phyloP scores from a whole-genome alignment of 805 yeast genomes.

The Wickerhamiella dianesei region DNA sequence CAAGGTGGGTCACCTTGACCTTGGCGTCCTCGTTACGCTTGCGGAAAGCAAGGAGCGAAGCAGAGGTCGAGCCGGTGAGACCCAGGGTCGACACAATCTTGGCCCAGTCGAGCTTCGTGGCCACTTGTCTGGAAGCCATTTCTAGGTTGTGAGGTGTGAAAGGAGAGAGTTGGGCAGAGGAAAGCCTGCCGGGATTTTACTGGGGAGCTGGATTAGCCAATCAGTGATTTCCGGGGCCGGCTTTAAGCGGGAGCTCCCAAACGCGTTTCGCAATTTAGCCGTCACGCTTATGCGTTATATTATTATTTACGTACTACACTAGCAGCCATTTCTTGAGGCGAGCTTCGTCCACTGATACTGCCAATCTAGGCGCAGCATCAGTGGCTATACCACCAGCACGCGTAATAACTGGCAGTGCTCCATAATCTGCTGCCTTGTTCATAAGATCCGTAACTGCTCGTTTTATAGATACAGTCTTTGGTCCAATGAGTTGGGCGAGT shows the following conservation, averaged over 20 bases:
- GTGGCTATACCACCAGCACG: constrained; percentile 13
- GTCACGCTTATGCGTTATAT: not conserved
- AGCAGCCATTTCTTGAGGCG: not conserved
- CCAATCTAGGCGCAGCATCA: constrained; percentile 5
- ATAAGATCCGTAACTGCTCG: constrained; percentile 9
- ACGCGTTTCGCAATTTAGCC: not conserved
- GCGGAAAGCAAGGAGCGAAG: constrained; percentile 80
- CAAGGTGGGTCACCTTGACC: constrained; percentile 57
- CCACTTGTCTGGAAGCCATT: constrained; percentile 25
- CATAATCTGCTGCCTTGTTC: constrained; percentile 11
- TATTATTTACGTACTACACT: not conserved
- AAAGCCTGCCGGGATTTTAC: not conserved
- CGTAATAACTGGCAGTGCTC: constrained; percentile 8
- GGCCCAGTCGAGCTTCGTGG: constrained; percentile 90
- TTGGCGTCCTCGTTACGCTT: constrained; percentile 98
- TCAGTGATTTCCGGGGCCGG: not conserved
- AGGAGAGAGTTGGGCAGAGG: not conserved
- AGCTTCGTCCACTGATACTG: not conserved
- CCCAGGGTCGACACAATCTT: constrained; percentile 79
- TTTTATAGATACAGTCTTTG: constrained; percentile 7
- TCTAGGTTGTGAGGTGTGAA: not conserved
- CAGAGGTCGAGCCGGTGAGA: constrained; percentile 81
- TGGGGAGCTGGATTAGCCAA: not conserved
- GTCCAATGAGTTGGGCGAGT: constrained; percentile 10
- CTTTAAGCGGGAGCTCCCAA: not conserved